phyloP scores from a whole-genome alignment of 257 asterid species.

The Datura wrightii region DNA sequence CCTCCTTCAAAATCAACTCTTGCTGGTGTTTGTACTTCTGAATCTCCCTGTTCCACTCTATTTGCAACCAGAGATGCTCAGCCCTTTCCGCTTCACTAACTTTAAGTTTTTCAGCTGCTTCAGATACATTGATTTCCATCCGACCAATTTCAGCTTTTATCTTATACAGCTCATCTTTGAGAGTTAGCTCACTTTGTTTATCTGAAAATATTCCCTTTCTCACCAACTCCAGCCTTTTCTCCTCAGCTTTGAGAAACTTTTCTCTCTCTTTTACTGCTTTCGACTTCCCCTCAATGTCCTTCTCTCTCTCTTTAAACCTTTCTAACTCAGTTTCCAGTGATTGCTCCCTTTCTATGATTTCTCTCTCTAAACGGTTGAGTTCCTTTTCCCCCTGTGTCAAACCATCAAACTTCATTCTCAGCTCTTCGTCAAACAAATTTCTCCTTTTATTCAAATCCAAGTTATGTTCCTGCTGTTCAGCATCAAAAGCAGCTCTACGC shows the following conservation, averaged over 20 bases:
- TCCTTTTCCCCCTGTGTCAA: too few species aligned
- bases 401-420: too few species aligned
- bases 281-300: constrained; percentile 57
- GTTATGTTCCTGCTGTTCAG: too few species aligned
- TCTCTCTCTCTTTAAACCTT: constrained; percentile 77
- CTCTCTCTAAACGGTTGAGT: too few species aligned
- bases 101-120: constrained; percentile 58
- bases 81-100: constrained; percentile 60
- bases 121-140: constrained; percentile 54
- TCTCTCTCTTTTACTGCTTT: constrained; percentile 72
- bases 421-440: too few species aligned
- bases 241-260: constrained; percentile 62
- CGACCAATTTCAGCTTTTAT: constrained; percentile 59
- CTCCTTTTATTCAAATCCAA: too few species aligned
- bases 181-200: constrained; percentile 52
- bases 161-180: constrained; percentile 61
- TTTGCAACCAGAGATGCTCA: constrained; percentile 57
- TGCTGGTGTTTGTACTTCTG: constrained; percentile 61
- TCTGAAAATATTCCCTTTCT: constrained; percentile 58
- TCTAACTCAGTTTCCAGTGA: constrained; percentile 64
- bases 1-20: constrained; percentile 62
- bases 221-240: constrained; percentile 48
- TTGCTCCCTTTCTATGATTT: constrained; percentile 20
- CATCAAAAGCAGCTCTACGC: too few species aligned
- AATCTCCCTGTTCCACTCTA: constrained; percentile 70